Base-by-base conservation (phyloP, 1,139 yeast genomes). In the Geotrichum australiense region DNA sequence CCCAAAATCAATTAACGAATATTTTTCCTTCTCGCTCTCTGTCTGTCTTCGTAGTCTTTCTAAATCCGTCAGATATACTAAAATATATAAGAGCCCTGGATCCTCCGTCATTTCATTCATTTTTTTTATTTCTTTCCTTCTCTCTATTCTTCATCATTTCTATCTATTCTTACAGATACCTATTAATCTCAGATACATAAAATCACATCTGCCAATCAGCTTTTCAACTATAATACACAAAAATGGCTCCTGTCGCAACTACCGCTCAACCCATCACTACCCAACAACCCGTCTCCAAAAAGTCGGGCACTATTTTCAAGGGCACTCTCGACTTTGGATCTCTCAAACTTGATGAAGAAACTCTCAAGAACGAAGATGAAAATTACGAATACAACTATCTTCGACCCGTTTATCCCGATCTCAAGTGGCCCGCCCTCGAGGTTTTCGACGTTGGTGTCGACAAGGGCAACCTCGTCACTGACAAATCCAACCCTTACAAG, bases 401-500 rank as follows among this genome's bases (percentile, higher is more conserved):
- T 34, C 55, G 51, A 5, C 65, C 66, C 2, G 42, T 47, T 1
- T 62, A 52, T 47, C 66, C 66, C 3, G 63, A 62, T 27, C 18
- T 58, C 45, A 51, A 51, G 21, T 57, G 58, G 53, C 49, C 34
- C 1, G 53, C 60, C 6, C 42, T 57, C 21, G 54, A 49, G 29
- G 43, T 44, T 27, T 41, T 55, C 20, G 55, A 53, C 14, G 42
- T 45, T 14, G 59, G 55, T 39, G 11, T 11, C 25, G 47, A 41
- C 16, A 42, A 42, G 18, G 46, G 36, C 7, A 39, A 39, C 8
- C 29, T 50, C 3, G 47, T 49, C n/a, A 18, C 20, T 31, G 53
- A 54, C 49, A 47, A 36, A 2, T 19, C 11, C 4, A 42, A 37
- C 25, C 53, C 63, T 1, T 69, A 74, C 47, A 68, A 70, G 30